Evolutionary conservation across 768 basidiomycete species (phyloP), one percentile per base, ranked within the genome.

Genomic region (Thelephora aurantiotincta): DNA sequence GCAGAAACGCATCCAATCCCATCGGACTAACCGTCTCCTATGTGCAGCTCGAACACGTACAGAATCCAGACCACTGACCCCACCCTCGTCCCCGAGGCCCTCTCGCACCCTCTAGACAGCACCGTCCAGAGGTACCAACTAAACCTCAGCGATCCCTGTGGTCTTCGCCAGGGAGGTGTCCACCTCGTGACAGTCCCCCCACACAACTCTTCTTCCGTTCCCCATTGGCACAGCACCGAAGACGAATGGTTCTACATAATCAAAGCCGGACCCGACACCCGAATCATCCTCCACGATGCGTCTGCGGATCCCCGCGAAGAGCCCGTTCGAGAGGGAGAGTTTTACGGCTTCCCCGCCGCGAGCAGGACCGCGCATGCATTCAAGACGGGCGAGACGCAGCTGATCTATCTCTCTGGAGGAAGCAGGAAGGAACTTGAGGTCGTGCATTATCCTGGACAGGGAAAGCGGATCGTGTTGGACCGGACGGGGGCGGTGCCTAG

Each of bases 371-470:
- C 51, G 26, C 57, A 58, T 35, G 53, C 54, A 16, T 36, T 60
- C 9, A 44, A 52, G 11, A 48, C 52, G 5, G 58, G 55, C 9
- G 36, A 33, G 33, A 43, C 38, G 19, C 57, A 58, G 42, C 35
- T 60, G 18, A 54, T 57, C 46, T 60, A 58, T 44, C 50, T 60
- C 11, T 34, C 55, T 16, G 54, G 57, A 11, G 58, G 58, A 20
- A 57, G 48, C n/a, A 50, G 58, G 35, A 45, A 50, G 48, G 18
- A 43, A 13, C 37, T 54, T 45, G 58, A 60, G 42, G 45, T 53
- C 20, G 49, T 47, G 33, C 48, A 50, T 14, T 60, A 60, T 36
- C 55, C 58, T n/a, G 33, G 20, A n/a, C 5, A n/a, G 18, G 51
- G 50, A 11, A 53, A 43, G 46, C 47, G 50, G 48, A 12, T 50